These are phyloP conservation scores for Suhomyces wounanorum DNA, from an alignment of 1,139 yeast genomes.

Conservation along the genomic window DNA sequence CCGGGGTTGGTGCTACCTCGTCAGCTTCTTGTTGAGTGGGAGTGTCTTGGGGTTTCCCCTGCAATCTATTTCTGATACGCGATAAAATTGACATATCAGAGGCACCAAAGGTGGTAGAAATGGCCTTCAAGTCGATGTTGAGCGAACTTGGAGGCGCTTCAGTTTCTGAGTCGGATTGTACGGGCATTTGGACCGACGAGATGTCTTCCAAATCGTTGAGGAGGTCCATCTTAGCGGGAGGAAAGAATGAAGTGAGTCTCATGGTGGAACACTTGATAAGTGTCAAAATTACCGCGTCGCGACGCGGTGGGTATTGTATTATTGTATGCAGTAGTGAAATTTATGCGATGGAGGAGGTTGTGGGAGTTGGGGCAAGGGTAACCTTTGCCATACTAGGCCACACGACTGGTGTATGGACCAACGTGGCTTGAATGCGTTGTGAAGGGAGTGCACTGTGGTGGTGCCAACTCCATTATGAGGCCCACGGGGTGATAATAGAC, in stretches of 20 bases:
- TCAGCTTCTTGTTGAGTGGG: slow-evolving; percentile 4
- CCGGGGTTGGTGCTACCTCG: background rate
- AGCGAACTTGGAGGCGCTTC: slow-evolving; percentile 18
- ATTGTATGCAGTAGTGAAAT: too few relatives aligned
- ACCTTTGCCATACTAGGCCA: background rate
- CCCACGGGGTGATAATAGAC: too few relatives aligned
- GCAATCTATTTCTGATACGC: slow-evolving; percentile 22
- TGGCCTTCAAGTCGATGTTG: slow-evolving; percentile 18
- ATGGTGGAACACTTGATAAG: background rate
- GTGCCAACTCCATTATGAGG: too few relatives aligned
- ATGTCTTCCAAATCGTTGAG: slow-evolving; percentile 24
- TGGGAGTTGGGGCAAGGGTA: background rate
- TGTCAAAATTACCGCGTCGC: background rate
- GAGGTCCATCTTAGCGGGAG: slow-evolving; percentile 21
- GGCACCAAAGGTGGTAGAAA: slow-evolving; percentile 15
- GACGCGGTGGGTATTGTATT: background rate
- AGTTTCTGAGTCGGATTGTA: slow-evolving; percentile 12
- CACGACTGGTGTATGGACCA: too few relatives aligned
- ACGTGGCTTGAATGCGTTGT: too few relatives aligned
- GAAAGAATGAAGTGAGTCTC: background rate
- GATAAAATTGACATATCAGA: slow-evolving; percentile 18
- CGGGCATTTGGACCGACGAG: slow-evolving; percentile 10
- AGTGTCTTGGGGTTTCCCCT: slow-evolving; percentile 8
- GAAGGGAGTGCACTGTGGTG: too few relatives aligned
- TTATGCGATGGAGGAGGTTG: too few relatives aligned